phyloP scores from a whole-genome alignment of 805 yeast species.

The Isabelozyma gotoi region DNA sequence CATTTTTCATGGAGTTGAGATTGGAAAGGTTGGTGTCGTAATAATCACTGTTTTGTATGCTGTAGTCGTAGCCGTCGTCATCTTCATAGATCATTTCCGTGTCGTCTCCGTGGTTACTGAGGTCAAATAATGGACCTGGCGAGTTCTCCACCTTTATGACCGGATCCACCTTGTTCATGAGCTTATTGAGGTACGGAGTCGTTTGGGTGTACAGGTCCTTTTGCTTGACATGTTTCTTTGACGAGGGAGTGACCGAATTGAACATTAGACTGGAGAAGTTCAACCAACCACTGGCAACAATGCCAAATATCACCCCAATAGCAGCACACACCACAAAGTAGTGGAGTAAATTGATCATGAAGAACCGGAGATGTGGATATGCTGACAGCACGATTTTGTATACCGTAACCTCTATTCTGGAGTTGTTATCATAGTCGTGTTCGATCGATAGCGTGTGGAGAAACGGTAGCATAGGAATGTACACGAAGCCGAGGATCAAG shows the following conservation, averaged over 20 bases:
- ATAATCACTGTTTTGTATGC: neutral
- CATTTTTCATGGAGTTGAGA: neutral
- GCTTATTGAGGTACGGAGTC: neutral
- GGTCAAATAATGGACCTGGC: neutral
- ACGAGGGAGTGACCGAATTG: neutral
- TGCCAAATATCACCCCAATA: neutral
- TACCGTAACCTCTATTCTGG: neutral
- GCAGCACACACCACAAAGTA: neutral
- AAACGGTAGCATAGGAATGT: neutral
- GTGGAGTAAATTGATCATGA: neutral
- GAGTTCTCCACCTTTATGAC: neutral
- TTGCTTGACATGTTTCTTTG: no score
- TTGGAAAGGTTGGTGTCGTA: neutral
- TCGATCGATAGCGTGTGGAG: neutral
- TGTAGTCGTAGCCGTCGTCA: constrained; percentile 1
- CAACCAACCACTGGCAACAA: neutral
- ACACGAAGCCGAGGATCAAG: constrained; percentile 5
- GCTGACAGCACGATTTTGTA: neutral
- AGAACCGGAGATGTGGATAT: neutral
- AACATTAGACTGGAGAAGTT: neutral
- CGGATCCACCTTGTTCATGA: neutral
- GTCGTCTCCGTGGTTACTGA: neutral
- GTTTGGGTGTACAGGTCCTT: neutral
- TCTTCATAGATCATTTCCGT: neutral
- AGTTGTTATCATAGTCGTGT: neutral